phyloP scores from a whole-genome alignment of 129 eudicot genomes.

The Cynara cardunculus region DNA sequence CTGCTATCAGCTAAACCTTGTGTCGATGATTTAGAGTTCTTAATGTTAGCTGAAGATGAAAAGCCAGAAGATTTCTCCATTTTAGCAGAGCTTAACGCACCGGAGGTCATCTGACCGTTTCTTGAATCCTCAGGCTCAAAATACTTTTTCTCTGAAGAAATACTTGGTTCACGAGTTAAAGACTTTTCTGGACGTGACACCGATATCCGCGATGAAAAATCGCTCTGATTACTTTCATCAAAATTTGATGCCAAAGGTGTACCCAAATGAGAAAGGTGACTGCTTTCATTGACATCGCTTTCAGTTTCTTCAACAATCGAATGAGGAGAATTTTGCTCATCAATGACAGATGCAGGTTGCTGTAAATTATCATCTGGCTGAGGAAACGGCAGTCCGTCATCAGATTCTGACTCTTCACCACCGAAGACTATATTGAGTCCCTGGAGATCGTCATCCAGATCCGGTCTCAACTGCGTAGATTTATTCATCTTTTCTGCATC shows the following conservation, averaged over 20 bases:
- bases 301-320: conserved; percentile 96
- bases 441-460: conserved; percentile 93
- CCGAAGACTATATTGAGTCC: conserved; percentile 92
- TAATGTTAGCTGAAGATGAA: conserved; percentile 38
- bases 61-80: conserved; percentile 31
- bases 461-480: conserved; percentile 59
- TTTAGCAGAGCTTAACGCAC: conserved; percentile 26
- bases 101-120: conserved; percentile 22
- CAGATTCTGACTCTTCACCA: conserved; percentile 87
- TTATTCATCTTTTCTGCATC: conserved; percentile 48
- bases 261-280: conserved; percentile 47
- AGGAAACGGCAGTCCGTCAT: conserved; percentile 84
- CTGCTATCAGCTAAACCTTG: conserved; percentile 33
- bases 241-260: conserved; percentile 50
- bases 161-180: conserved; percentile 78
- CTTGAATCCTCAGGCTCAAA: conserved; percentile 46
- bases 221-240: conserved; percentile 64
- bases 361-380: conserved; percentile 78
- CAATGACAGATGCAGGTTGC: conserved; percentile 50
- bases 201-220: conserved; percentile 73
- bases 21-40: conserved; percentile 32
- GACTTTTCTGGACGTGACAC: conserved; percentile 61
- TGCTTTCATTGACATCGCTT: conserved; percentile 61
- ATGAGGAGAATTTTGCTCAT: conserved; percentile 62
- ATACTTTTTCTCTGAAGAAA: conserved; percentile 63